Base-by-base conservation (phyloP, 2,329 filamentous ascomycete species). In the Fusarium pseudoanthophilum region DNA sequence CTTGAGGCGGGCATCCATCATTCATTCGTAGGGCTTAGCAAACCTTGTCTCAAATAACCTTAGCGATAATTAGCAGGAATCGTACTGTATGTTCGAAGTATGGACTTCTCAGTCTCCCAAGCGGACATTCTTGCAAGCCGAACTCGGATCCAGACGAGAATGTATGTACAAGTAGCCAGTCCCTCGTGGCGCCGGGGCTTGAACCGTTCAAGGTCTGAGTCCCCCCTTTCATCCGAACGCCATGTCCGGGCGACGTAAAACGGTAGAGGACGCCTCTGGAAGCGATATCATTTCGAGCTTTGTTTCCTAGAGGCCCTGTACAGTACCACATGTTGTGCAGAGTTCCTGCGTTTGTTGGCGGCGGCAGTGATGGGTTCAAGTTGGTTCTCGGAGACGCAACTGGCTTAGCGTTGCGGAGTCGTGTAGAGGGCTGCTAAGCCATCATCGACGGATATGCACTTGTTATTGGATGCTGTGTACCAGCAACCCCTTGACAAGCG, bases 281-380 rank as follows among this genome's bases (percentile, higher is more conserved):
- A 73, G 67, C 51, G 57, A 66, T 71, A 60, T 37, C 43, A 49
- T 48, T 42, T 49, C 48, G 71, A 75, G 73, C 69, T 73, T 67
- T 67, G 55, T 59, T 60, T 46, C 62, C 67, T 55, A 53, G 43
- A 57, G 46, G 56, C 65, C 57, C 60, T 62, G 52, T 53, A 36
- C 36, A 36, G 36, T 18, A 63, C 75, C 64, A 49, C 58, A 64
- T 76, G 69, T 60, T 74, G 71, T 68, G 64, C 72, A 73, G 67
- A 76, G 73, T 77, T 77, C 74, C 68, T 78, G 75, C 71, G 62
- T 71, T 73, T 74, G 60, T 72, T 71, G 52, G 62, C 62, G 42
- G 65, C 66, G 63, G 67, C 60, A 59, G 62, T 62, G 62, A 68
- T 73, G 74, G 24, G 69, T 68, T 78, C 65, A 67, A 69, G 67